These are phyloP conservation scores for Meredithiella fracta DNA, from an alignment of 2,329 filamentous ascomycete species.

Conservation along the genomic window DNA sequence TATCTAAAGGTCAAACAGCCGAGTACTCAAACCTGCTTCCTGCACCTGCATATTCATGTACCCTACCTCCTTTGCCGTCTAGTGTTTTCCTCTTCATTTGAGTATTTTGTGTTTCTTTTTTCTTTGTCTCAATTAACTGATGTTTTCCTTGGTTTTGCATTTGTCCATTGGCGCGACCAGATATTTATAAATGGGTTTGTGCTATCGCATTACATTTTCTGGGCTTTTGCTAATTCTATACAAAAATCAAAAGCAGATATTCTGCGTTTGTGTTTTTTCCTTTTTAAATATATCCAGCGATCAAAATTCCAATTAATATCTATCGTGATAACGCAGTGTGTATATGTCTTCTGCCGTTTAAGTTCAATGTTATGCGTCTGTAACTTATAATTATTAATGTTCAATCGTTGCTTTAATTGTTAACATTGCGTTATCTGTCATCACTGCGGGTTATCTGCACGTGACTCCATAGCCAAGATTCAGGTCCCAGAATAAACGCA, in stretches of 20 bases:
- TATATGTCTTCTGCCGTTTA: not conserved
- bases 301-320: not conserved
- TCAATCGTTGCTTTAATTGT: too few relatives aligned
- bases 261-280: constrained; percentile 1
- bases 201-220: constrained; percentile 2
- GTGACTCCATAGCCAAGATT: not conserved
- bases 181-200: constrained; percentile 4
- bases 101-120: constrained; percentile 15
- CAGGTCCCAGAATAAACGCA: constrained; percentile 2
- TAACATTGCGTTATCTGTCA: not conserved
- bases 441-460: not conserved
- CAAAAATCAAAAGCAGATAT: constrained; percentile 5
- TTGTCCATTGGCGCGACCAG: constrained; percentile 1
- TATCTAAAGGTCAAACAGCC: not conserved
- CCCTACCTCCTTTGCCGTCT: constrained; percentile 11
- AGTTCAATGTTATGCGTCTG: not conserved
- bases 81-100: constrained; percentile 20
- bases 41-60: constrained; percentile 4
- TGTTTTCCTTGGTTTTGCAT: constrained; percentile 5
- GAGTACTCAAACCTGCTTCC: not conserved
- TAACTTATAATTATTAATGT: not conserved
- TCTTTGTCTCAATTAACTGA: constrained; percentile 3
- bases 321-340: not conserved
- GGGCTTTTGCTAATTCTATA: constrained; percentile 1
- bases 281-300: not conserved